A percentile compares a stretch with the other conserved stretches of the same genome.
phyloP scores from a whole-genome alignment of 2,329 filamentous ascomycete species.

The Diaporthe sp. region DNA sequence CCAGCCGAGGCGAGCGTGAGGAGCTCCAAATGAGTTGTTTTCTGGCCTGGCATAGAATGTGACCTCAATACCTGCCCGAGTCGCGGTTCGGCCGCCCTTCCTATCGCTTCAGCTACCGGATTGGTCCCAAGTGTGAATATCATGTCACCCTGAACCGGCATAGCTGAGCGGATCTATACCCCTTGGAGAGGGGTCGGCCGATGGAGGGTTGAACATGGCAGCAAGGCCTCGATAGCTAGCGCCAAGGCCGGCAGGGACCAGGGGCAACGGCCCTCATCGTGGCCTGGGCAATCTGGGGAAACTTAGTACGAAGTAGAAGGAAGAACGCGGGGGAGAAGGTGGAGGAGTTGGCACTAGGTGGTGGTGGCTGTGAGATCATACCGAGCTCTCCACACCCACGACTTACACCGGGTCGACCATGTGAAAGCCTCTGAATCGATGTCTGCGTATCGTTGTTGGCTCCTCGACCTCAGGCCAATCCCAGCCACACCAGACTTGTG shows the following conservation, averaged over 20 bases:
- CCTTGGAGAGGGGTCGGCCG: neutral
- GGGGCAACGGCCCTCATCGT: neutral
- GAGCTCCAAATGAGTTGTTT: slow-evolving; percentile 20
- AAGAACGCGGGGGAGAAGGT: slow-evolving; percentile 17
- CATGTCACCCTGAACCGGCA: slow-evolving; percentile 15
- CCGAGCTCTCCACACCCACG: slow-evolving; percentile 25
- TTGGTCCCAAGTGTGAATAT: slow-evolving; percentile 22
- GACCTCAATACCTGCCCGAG: slow-evolving; percentile 13
- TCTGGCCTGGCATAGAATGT: slow-evolving; percentile 2
- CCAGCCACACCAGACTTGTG: slow-evolving; percentile 7
- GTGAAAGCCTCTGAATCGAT: neutral
- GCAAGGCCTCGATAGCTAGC: neutral
- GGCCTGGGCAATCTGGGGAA: slow-evolving; percentile 13
- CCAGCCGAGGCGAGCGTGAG: slow-evolving; percentile 21
- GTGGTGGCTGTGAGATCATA: slow-evolving; percentile 21
- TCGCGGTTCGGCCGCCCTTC: slow-evolving; percentile 22
- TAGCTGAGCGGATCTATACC: slow-evolving; percentile 3
- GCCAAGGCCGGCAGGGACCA: slow-evolving; percentile 27
- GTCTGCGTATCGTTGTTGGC: neutral
- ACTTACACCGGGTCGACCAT: neutral
- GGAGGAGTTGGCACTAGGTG: neutral
- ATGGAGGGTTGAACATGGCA: slow-evolving; percentile 9
- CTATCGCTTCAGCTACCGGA: slow-evolving; percentile 22
- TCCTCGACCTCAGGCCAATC: neutral
- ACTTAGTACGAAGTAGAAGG: no score